Evolutionary conservation across 179 eudicot genomes (phyloP).

Genomic region (Heliamphora pulchella): DNA sequence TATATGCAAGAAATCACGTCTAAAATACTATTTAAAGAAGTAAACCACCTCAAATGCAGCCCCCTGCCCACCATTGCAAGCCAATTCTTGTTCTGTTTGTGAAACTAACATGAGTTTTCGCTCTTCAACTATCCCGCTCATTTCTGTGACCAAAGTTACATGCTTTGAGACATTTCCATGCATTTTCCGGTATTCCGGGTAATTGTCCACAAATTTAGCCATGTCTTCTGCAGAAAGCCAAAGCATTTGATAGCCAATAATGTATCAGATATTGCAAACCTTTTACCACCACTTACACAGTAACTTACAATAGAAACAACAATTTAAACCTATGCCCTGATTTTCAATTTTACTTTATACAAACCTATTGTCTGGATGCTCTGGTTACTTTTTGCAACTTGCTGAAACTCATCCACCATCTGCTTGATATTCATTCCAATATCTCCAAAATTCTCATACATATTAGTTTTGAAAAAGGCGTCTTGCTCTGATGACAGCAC

Average conservation of each 20-base stretch:
- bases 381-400: constrained; percentile 84
- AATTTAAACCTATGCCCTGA: not conserved
- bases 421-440: constrained; percentile 84
- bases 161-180: constrained; percentile 95
- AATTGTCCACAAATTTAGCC: constrained; percentile 95
- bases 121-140: constrained; percentile 92
- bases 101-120: constrained; percentile 90
- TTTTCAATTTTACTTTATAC: constrained; percentile 16
- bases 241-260: not conserved
- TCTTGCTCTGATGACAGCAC: constrained; percentile 91
- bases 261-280: not conserved
- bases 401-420: constrained; percentile 94
- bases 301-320: not conserved
- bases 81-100: constrained; percentile 89
- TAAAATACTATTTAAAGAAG: constrained; percentile 4
- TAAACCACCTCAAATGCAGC: constrained; percentile 81
- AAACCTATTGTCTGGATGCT: constrained; percentile 83
- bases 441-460: constrained; percentile 92
- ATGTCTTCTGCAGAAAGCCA: constrained; percentile 66
- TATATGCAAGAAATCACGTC: not conserved
- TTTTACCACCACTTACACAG: not conserved
- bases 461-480: constrained; percentile 74
- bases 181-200: constrained; percentile 84
- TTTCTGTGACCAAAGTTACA: constrained; percentile 81
- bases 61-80: constrained; percentile 92